Evolutionary conservation across 768 basidiomycete genomes (phyloP).

Genomic region (Lyophyllum semitale): DNA sequence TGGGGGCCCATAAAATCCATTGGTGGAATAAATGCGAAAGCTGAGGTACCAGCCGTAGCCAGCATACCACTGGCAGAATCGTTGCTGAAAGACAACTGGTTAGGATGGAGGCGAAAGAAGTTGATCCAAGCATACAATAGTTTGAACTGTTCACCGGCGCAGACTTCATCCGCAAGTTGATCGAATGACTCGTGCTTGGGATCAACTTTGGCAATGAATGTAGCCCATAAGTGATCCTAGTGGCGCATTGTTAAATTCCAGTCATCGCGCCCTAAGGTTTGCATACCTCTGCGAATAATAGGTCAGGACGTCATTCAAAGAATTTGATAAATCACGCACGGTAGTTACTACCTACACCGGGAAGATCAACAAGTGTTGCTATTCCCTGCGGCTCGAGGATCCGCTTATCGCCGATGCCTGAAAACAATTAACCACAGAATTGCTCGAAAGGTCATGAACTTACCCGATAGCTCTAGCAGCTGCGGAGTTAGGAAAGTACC

Average conservation of each 20-base stretch:
- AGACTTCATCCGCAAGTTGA: background rate
- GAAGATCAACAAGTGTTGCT: conserved; percentile 2
- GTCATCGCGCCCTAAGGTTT: no score
- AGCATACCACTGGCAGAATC: background rate
- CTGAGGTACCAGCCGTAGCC: background rate
- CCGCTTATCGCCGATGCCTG: conserved; percentile 9
- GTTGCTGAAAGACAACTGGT: background rate
- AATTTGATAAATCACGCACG: background rate
- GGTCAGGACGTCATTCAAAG: background rate
- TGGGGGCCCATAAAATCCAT: background rate
- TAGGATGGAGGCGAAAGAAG: no score
- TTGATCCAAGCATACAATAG: background rate
- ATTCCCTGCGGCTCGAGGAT: conserved; percentile 4
- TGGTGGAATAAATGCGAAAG: background rate
- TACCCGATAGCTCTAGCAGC: conserved; percentile 15
- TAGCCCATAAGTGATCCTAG: conserved; percentile 1
- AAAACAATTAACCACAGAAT: background rate
- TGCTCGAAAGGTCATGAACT: background rate
- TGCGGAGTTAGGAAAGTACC: conserved; percentile 11
- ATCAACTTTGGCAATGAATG: background rate
- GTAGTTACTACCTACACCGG: conserved; percentile 13
- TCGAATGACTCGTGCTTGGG: background rate
- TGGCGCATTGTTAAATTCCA: no score
- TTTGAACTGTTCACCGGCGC: background rate
- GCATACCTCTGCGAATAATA: background rate